A percentile compares a stretch with the other conserved stretches of the same genome.
These are phyloP conservation scores for Fusarium sp. DNA, from an alignment of 2,329 filamentous ascomycete genomes.

Conservation along the genomic window DNA sequence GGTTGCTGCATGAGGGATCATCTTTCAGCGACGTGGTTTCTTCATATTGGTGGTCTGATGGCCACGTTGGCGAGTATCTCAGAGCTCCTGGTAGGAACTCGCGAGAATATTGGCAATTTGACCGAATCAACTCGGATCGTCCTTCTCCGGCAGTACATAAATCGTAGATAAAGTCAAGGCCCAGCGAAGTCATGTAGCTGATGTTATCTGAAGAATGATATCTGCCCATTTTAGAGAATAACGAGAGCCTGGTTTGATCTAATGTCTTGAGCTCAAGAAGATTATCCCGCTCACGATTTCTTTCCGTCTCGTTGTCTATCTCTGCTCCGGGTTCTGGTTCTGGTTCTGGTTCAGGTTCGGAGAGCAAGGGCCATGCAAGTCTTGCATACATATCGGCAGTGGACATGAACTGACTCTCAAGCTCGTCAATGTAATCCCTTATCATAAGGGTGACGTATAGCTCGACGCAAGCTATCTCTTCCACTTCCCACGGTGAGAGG, in stretches of 20 bases:
- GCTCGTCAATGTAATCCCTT: background rate
- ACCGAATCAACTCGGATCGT: background rate
- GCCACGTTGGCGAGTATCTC: background rate
- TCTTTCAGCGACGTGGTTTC: background rate
- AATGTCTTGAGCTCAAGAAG: background rate
- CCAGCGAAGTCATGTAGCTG: background rate
- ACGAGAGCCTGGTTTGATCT: background rate
- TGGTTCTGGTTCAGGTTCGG: too few relatives aligned
- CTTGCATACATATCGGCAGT: background rate
- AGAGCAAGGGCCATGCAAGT: background rate
- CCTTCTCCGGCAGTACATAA: background rate
- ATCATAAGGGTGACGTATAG: background rate
- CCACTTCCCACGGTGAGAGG: background rate
- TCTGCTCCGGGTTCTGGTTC: background rate
- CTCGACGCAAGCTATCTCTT: background rate
- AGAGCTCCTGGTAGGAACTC: background rate
- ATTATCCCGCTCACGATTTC: background rate
- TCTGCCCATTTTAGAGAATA: background rate
- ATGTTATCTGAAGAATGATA: background rate
- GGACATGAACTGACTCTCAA: background rate
- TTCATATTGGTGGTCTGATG: background rate
- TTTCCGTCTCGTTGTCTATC: background rate
- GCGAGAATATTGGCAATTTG: background rate
- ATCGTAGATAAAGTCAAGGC: background rate
- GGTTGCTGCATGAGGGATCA: background rate